A percentile compares a stretch with the other conserved stretches of the same genome.
Evolutionary conservation across 148 eudicot genomes (phyloP).

Genomic region (Salicornia ramosissima): DNA sequence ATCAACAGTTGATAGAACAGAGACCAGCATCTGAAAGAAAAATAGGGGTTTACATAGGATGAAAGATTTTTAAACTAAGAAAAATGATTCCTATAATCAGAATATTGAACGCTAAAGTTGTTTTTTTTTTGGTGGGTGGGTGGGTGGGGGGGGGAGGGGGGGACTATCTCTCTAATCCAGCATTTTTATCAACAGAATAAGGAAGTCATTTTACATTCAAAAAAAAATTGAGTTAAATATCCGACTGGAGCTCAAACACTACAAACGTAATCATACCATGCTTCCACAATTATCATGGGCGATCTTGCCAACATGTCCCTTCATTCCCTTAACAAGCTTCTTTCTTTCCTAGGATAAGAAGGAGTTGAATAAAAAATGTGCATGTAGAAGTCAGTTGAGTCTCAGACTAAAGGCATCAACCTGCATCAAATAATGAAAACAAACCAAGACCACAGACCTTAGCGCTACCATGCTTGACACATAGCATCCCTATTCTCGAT

Average conservation of each 20-base stretch:
- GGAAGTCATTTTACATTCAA: too few species aligned
- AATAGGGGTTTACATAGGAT: not conserved
- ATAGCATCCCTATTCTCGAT: slow-evolving; percentile 70
- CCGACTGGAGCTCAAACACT: not conserved
- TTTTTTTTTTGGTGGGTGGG: too few species aligned
- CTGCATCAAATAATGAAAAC: slow-evolving; percentile 1
- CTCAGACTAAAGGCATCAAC: not conserved
- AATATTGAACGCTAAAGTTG: too few species aligned
- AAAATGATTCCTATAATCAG: not conserved
- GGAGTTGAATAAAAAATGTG: not conserved
- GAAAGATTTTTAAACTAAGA: not conserved
- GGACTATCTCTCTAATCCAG: too few species aligned
- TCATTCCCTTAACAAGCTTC: slow-evolving; percentile 80
- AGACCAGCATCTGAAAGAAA: slow-evolving; percentile 63
- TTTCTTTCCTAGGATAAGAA: slow-evolving; percentile 62
- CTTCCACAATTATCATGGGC: slow-evolving; percentile 66
- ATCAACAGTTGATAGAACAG: slow-evolving; percentile 73
- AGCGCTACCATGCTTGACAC: slow-evolving; percentile 84
- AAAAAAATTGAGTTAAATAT: not conserved
- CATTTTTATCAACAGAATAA: too few species aligned
- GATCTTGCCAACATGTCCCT: slow-evolving; percentile 61
- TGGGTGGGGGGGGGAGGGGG: too few species aligned
- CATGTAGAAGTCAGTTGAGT: slow-evolving; percentile 17
- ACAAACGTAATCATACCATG: slow-evolving; percentile 43
- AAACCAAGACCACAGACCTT: slow-evolving; percentile 48